These are phyloP conservation scores for Aureobasidium sp. DNA, from an alignment of 2,329 filamentous ascomycete genomes.

Conservation along the genomic window DNA sequence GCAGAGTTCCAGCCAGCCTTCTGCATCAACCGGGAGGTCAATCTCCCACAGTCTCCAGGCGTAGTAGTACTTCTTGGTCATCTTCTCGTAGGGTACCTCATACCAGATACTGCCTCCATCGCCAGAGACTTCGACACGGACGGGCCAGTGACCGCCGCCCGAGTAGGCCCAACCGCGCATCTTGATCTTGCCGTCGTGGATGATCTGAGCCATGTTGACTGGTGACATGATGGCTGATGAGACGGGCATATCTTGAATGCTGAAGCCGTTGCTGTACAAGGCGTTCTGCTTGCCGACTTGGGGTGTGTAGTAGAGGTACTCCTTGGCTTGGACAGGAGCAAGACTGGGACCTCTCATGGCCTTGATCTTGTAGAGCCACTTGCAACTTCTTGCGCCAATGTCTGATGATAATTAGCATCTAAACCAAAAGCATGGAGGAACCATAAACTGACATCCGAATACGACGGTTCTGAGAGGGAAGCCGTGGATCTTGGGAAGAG, in stretches of 20 bases:
- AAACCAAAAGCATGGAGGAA: too few species aligned
- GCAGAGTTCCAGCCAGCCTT: slow-evolving; percentile 42
- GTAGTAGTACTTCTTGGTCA: slow-evolving; percentile 56
- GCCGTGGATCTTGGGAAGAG: slow-evolving; percentile 59
- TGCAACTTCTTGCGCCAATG: slow-evolving; percentile 58
- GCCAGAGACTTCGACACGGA: slow-evolving; percentile 55
- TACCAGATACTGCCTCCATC: slow-evolving; percentile 63
- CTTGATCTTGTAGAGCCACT: slow-evolving; percentile 57
- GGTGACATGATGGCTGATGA: slow-evolving; percentile 61
- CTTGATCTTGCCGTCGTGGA: slow-evolving; percentile 54
- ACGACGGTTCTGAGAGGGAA: slow-evolving; percentile 57
- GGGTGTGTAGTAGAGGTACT: slow-evolving; percentile 63
- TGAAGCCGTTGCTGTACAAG: slow-evolving; percentile 52
- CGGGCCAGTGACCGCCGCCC: slow-evolving; percentile 42
- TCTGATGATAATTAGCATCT: slow-evolving; percentile 33
- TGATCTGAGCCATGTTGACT: slow-evolving; percentile 51
- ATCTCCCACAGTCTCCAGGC: slow-evolving; percentile 60
- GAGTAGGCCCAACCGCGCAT: slow-evolving; percentile 44
- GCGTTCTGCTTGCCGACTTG: slow-evolving; percentile 63
- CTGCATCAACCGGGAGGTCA: slow-evolving; percentile 51
- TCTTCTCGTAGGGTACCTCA: slow-evolving; percentile 51
- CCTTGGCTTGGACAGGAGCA: slow-evolving; percentile 57
- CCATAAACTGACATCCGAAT: slow-evolving; percentile 28
- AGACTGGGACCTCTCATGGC: slow-evolving; percentile 50
- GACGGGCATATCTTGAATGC: slow-evolving; percentile 67